phyloP scores from a whole-genome alignment of 371 early-diverging fungal species.

The Mortierella sp. region DNA sequence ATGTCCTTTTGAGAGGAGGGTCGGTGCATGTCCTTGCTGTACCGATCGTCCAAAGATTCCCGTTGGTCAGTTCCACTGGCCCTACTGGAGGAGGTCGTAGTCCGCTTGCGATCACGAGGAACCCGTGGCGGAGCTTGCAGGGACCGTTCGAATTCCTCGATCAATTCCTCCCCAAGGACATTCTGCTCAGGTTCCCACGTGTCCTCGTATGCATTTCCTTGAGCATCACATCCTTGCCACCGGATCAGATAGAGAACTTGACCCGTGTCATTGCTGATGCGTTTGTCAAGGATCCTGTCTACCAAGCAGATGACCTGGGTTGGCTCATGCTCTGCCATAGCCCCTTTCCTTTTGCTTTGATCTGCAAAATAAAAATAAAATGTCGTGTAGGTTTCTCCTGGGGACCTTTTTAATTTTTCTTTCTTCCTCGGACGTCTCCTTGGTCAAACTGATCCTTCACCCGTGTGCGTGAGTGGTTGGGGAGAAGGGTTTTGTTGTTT shows the following conservation, averaged over 20 bases:
- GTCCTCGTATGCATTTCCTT: constrained; percentile 38
- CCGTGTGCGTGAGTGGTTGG: no score
- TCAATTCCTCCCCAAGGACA: constrained; percentile 41
- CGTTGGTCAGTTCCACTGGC: background rate
- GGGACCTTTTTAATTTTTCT: no score
- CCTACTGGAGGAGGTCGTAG: background rate
- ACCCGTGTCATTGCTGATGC: constrained; percentile 33
- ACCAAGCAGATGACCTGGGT: constrained; percentile 42
- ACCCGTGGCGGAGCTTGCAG: constrained; percentile 5
- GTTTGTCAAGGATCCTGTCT: constrained; percentile 44
- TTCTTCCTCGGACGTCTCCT: no score
- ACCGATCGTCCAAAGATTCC: no score
- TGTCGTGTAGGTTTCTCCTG: no score
- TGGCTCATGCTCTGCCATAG: constrained; percentile 6
- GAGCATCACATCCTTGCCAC: constrained; percentile 43
- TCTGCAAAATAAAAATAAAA: no score
- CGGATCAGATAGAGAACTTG: constrained; percentile 34
- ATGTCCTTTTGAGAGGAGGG: no score
- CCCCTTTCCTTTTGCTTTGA: background rate
- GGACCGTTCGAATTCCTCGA: constrained; percentile 41
- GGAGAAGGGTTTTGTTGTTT: no score
- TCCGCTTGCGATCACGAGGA: constrained; percentile 15
- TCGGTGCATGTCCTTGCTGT: no score
- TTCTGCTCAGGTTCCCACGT: constrained; percentile 50
- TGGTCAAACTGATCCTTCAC: no score